phyloP scores from a whole-genome alignment of 768 basidiomycete genomes.

The Boletus subparvulus region DNA sequence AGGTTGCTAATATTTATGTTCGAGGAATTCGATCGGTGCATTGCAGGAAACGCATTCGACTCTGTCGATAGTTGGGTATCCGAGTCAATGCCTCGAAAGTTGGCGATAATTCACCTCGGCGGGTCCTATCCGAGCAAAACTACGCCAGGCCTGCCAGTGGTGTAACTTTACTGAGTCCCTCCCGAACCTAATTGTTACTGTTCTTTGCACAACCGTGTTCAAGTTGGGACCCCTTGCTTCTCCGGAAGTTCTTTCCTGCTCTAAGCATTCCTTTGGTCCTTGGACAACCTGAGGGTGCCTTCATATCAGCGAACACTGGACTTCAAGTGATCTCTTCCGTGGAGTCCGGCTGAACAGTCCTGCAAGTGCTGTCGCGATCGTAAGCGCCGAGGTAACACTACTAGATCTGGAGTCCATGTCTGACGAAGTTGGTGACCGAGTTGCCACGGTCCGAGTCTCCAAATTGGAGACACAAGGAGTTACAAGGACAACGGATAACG shows the following conservation, averaged over 20 bases:
- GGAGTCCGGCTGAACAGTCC: background rate
- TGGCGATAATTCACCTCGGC: background rate
- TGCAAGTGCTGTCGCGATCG: background rate
- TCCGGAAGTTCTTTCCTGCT: no score
- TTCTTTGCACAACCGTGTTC: background rate
- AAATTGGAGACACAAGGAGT: background rate
- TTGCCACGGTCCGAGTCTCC: no score
- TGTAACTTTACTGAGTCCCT: background rate
- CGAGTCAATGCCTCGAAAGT: no score
- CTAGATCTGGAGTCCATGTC: no score
- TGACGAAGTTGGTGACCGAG: no score
- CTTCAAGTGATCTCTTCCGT: background rate
- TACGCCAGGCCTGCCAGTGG: no score
- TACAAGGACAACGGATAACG: slow-evolving; percentile 4
- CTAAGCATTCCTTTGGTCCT: no score
- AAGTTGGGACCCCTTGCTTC: background rate
- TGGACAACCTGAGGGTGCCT: background rate
- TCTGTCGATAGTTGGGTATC: no score
- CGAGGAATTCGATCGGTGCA: no score
- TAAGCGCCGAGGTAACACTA: background rate
- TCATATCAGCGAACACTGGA: background rate
- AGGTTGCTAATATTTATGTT: no score
- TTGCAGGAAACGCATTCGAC: no score
- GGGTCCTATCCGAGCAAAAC: background rate
- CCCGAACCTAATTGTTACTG: background rate